phyloP scores from a whole-genome alignment of 306 rosid genomes.

The Vicia faba region DNA sequence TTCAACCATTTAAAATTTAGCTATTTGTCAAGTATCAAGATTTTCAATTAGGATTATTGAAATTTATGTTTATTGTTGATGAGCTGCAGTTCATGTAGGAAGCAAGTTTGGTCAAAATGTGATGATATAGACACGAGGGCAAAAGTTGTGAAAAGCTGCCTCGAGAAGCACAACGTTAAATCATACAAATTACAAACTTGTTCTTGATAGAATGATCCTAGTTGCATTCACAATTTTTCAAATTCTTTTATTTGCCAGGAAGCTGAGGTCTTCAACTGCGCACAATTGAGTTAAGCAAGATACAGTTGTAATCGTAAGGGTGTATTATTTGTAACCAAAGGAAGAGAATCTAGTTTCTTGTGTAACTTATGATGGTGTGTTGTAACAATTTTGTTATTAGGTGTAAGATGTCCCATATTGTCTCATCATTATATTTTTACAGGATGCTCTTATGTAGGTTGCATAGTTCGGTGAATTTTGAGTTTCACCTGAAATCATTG shows the following conservation, averaged over 20 bases:
- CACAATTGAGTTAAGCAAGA: conserved; percentile 13
- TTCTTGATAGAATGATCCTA: conserved; percentile 32
- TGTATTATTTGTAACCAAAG: conserved; percentile 11
- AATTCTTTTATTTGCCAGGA: conserved; percentile 25
- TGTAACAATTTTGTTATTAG: conserved; percentile 20
- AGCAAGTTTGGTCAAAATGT: conserved; percentile 5
- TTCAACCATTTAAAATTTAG: conserved; percentile 14
- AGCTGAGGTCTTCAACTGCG: conserved; percentile 25
- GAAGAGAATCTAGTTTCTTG: conserved; percentile 11
- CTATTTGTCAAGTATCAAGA: conserved; percentile 25
- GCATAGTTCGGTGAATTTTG: conserved; percentile 30
- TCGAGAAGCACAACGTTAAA: conserved; percentile 8
- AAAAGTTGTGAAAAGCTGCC: conserved; percentile 35
- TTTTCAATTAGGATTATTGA: conserved; percentile 5
- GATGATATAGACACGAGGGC: conserved; percentile 15
- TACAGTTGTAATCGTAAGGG: neutral
- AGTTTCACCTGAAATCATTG: no score
- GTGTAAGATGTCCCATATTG: conserved; percentile 4
- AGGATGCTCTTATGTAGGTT: neutral
- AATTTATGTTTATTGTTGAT: conserved; percentile 23
- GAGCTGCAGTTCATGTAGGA: conserved; percentile 31
- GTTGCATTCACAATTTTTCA: conserved; percentile 32
- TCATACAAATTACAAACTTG: conserved; percentile 24
- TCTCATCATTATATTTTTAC: neutral
- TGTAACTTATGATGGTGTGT: conserved; percentile 31